Evolutionary conservation across 2,329 filamentous ascomycete species (phyloP).

Genomic region (Pseudogymnoascus sp.): DNA sequence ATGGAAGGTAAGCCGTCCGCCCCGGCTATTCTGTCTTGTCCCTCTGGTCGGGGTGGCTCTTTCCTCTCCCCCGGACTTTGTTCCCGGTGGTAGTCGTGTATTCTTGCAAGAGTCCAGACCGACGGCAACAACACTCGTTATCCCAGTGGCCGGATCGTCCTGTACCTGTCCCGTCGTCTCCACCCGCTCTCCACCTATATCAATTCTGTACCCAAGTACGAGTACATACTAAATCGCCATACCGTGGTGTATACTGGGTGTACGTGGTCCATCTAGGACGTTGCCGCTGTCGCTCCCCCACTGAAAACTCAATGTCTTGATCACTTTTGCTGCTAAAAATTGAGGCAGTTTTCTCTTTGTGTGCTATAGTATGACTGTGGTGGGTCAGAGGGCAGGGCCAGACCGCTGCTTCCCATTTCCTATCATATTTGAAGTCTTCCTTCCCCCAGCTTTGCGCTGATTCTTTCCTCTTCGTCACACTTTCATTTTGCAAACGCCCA

Average conservation of each 20-base stretch:
- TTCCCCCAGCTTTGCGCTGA: neutral
- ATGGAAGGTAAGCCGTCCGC: neutral
- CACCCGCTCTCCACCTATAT: neutral
- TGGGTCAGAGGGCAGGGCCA: slow-evolving; percentile 7
- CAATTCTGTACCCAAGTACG: neutral
- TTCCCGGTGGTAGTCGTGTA: neutral
- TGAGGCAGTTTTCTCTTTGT: neutral
- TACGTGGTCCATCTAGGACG: neutral
- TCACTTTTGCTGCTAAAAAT: neutral
- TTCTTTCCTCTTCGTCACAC: neutral
- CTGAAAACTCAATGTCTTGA: neutral
- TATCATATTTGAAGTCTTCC: neutral
- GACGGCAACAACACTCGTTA: neutral
- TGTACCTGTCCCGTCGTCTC: neutral
- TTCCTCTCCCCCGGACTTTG: neutral
- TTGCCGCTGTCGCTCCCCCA: slow-evolving; percentile 3
- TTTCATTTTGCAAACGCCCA: slow-evolving; percentile 7
- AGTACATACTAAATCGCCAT: neutral
- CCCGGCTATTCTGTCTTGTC: neutral
- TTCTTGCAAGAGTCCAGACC: slow-evolving; percentile 1
- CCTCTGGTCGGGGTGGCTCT: neutral
- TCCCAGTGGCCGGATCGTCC: neutral
- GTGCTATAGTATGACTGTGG: neutral
- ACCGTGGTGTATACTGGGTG: neutral
- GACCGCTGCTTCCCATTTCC: neutral